Percentiles rank a stretch among this genome's conserved stretches.
phyloP scores from a whole-genome alignment of 495 filamentous ascomycete genomes.

The Neurospora cerealis region DNA sequence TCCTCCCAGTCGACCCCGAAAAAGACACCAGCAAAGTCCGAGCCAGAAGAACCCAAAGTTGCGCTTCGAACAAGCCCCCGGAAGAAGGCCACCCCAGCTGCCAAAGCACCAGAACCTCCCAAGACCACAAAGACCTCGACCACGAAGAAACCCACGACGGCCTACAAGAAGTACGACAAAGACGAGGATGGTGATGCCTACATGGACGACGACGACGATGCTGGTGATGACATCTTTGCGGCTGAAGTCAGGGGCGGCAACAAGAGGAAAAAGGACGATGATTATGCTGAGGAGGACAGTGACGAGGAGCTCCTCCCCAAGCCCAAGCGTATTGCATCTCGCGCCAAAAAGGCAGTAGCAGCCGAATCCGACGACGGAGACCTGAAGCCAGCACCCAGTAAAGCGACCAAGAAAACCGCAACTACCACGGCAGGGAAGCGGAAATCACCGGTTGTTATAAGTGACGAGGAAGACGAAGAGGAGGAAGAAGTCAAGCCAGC shows the following conservation, averaged over 20 bases:
- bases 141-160: constrained; percentile 22
- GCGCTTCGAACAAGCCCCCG: constrained; percentile 34
- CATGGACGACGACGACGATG: constrained; percentile 53
- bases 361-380: constrained; percentile 37
- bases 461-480: constrained; percentile 36
- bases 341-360: constrained; percentile 23
- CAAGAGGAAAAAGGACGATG: constrained; percentile 60
- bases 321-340: constrained; percentile 37
- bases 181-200: constrained; percentile 40
- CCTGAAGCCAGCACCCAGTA: constrained; percentile 18
- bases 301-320: constrained; percentile 44
- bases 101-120: constrained; percentile 12
- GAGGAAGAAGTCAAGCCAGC: constrained; percentile 33
- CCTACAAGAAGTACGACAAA: constrained; percentile 19
- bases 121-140: constrained; percentile 15
- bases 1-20: constrained; percentile 23
- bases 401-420: constrained; percentile 31
- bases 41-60: constrained; percentile 12
- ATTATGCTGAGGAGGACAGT: constrained; percentile 53
- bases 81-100: constrained; percentile 19
- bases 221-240: constrained; percentile 63
- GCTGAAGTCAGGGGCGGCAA: constrained; percentile 46
- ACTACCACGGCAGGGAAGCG: constrained; percentile 31
- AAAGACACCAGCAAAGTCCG: constrained; percentile 18
- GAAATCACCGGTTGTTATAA: constrained; percentile 28